These are phyloP conservation scores for Peziza echinospora DNA, from an alignment of 495 filamentous ascomycete genomes.

Conservation along the genomic window DNA sequence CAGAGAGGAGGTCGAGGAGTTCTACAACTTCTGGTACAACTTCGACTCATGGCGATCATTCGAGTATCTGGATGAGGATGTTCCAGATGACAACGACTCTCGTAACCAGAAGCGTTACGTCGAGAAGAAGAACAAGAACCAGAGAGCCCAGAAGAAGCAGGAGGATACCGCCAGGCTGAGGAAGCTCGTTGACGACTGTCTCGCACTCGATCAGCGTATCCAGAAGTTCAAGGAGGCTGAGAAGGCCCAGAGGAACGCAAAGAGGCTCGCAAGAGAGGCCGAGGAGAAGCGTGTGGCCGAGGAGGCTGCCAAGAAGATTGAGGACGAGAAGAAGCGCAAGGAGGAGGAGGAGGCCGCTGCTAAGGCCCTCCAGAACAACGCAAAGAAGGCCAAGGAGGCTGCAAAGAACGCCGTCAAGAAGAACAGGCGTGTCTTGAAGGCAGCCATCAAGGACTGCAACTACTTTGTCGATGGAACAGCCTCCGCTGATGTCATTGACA, in stretches of 20 bases:
- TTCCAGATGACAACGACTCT: conserved; percentile 95
- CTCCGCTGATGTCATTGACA: conserved; percentile 53
- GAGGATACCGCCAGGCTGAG: conserved; percentile 84
- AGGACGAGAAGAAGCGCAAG: conserved; percentile 50
- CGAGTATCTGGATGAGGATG: conserved; percentile 96
- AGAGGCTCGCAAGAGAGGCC: conserved; percentile 72
- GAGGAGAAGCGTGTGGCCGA: conserved; percentile 67
- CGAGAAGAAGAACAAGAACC: conserved; percentile 94
- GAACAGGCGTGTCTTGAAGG: conserved; percentile 89
- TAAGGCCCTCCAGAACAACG: conserved; percentile 56
- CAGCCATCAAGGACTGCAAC: conserved; percentile 84
- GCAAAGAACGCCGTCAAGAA: conserved; percentile 97
- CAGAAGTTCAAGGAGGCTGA: conserved; percentile 86
- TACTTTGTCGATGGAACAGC: conserved; percentile 51
- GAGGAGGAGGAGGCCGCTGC: conserved; percentile 71
- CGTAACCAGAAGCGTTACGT: conserved; percentile 95
- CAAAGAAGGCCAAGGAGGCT: conserved; percentile 94
- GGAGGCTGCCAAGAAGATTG: conserved; percentile 52
- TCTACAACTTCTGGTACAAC: conserved; percentile 99
- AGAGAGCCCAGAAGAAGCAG: conserved; percentile 95
- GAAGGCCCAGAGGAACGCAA: conserved; percentile 82
- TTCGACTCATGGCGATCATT: conserved; percentile 96
- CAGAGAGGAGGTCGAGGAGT: conserved; percentile 71
- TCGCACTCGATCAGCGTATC: conserved; percentile 74
- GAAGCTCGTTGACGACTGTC: conserved; percentile 65